Evolutionary conservation across 192 early-diverging fungal genomes (phyloP), one percentile per base, ranked within the genome.

Genomic region (Rhizoclosmatium sp.): DNA sequence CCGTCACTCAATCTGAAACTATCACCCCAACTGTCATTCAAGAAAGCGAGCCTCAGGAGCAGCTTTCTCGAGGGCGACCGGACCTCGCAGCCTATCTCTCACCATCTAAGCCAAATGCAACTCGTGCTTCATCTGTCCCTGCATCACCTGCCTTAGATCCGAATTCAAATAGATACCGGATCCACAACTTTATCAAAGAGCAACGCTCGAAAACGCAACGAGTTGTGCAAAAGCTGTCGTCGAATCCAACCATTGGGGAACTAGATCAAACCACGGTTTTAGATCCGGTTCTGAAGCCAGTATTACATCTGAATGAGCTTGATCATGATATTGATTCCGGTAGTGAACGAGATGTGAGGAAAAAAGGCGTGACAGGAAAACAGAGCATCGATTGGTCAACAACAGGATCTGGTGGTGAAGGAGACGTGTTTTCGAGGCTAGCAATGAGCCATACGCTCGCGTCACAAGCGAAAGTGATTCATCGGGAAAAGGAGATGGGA

Each of bases 391-490:
- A 12, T 42, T 23, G 67, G 44, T 31, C 31, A 31, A 31, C 31
- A 12, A 21, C 47, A 58, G 70, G 70, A 49, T 40, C 49, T 14
- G 85, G 31, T 31, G 31, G 31, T 31, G 31, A 31, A 31, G 31
- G 31, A 31, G 31, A 86, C 75, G 85, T 86, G 10, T 86, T 86
- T 71, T 60, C 76, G 72, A 70, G 85, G 40, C 76, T 86, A 4
- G 85, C 85, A 12, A 81, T 67, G 59, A 67, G 78, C 7, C 85
- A 86, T 62, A 86, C 85, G 12, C 76, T 84, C 2, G 85, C 85
- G 1, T 78, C 75, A 51, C 85, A 86, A 69, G 83, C 82, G 40
- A 86, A 86, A 69, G 83, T 86, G 14, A 84, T 86, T 10, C 75
- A 78, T 72, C 23, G 82, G 67, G 71, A 65, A 14, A 69, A 44